These are phyloP conservation scores for Marchantia paleacea DNA, from an alignment of 225 moss, liverwort and hornwort species.

Conservation along the genomic window DNA sequence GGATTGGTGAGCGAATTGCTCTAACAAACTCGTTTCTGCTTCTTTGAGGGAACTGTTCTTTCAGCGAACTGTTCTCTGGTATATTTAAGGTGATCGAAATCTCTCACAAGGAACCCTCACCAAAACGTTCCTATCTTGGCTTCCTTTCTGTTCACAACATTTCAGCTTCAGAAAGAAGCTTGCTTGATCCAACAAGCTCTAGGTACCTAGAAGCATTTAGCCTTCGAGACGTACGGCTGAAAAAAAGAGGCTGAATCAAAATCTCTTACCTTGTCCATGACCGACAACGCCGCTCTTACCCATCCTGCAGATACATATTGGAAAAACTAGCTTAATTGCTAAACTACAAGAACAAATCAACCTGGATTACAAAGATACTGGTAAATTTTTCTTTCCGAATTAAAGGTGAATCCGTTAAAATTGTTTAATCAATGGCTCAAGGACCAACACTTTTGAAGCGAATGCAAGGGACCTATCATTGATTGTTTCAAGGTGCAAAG, in stretches of 20 bases:
- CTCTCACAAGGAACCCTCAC: not conserved
- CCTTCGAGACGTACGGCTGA: not conserved
- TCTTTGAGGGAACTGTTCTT: not conserved
- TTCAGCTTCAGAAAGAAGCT: not conserved
- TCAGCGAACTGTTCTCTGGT: not conserved
- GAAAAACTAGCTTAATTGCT: conserved; percentile 6
- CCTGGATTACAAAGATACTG: no score
- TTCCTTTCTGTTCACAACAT: not conserved
- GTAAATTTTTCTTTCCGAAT: no score
- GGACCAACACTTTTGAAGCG: no score
- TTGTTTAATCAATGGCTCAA: no score
- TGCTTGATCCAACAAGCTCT: not conserved
- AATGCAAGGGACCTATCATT: no score
- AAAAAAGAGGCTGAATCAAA: not conserved
- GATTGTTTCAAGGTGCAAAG: no score
- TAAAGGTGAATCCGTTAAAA: no score
- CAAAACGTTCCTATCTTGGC: not conserved
- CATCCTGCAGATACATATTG: conserved; percentile 72
- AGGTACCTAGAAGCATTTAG: not conserved
- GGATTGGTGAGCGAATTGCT: not conserved
- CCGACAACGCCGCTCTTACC: conserved; percentile 95
- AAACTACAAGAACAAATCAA: not conserved
- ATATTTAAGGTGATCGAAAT: not conserved
- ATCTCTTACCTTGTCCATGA: conserved; percentile 62
- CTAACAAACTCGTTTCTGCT: not conserved